Evolutionary conservation across 495 filamentous ascomycete genomes (phyloP), one percentile per base, ranked within the genome.

Genomic region (Emericellopsis terricola): DNA sequence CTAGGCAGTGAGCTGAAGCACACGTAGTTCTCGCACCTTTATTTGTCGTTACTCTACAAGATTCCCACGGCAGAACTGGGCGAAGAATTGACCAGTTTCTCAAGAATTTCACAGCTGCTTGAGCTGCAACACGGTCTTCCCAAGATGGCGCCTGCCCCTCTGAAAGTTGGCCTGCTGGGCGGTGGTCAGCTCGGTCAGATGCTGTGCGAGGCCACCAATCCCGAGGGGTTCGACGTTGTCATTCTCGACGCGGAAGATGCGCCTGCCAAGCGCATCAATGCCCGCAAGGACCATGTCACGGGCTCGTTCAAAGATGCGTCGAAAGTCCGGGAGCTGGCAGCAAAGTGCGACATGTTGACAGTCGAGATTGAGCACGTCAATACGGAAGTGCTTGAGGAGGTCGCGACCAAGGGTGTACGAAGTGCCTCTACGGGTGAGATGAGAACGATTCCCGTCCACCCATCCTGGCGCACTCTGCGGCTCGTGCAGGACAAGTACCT

Each of bases 301-400:
- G 85, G 85, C 29, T 91, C 82, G 1, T 92, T 92, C 62, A 81
- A 78, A 46, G 76, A 93, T 44, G 57, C 70, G 1, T 69, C 70
- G 17, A 74, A 76, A 19, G 78, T 97, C 39, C 73, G 72, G 11
- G 57, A 81, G 48, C 65, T 97, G 7, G 84, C 91, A 4, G 59
- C 68, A 24, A 50, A 65, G 5, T 89, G 78, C 43, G 83, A 93
- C 49, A 69, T 93, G 10, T 54, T 97, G 19, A 94, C 91, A 6
- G 78, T 89, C n/a, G 89, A 97, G 52, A 96, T 96, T 41, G 89
- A 97, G 57, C 89, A 97, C 60, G 85, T 97, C 36, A 75, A 97
- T 44, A 93, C 87, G 28, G 60, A 83, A 31, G 79, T 85, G n/a
- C 65, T 96, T 19, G 81, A 94, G 51, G 78, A 92, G 38, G 68